Evolutionary conservation across 1,284 basidiomycete species (phyloP).

Genomic region (Cryptococcus floricola): DNA sequence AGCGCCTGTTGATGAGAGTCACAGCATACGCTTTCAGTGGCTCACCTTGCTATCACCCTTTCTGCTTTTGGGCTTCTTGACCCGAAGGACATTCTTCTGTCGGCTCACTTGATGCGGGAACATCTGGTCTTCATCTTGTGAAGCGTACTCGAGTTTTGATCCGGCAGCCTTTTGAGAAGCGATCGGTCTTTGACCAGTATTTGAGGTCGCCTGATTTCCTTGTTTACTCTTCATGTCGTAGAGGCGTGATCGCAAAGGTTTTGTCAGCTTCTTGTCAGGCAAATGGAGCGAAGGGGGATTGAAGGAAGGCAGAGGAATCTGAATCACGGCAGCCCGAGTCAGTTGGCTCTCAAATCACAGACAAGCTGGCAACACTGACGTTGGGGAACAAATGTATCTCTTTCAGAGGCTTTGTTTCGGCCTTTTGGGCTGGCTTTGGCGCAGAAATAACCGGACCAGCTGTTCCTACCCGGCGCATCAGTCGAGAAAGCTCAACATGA

Average conservation of each 20-base stretch:
- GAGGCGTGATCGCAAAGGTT: slow-evolving; percentile 4
- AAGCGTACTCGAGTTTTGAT: too few relatives aligned
- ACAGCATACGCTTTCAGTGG: too few relatives aligned
- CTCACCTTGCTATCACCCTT: too few relatives aligned
- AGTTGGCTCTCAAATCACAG: too few relatives aligned
- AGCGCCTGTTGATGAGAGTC: too few relatives aligned
- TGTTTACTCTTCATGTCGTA: slow-evolving; percentile 14
- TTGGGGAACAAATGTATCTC: slow-evolving; percentile 29
- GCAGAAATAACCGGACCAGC: background rate
- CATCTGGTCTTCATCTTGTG: too few relatives aligned
- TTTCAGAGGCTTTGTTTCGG: background rate
- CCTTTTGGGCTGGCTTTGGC: background rate
- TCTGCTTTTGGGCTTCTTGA: too few relatives aligned
- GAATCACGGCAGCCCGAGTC: background rate
- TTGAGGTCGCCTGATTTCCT: background rate
- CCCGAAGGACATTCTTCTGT: too few relatives aligned
- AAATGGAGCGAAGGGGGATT: background rate
- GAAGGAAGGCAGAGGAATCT: background rate
- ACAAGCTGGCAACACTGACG: slow-evolving; percentile 10
- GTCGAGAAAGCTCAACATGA: background rate
- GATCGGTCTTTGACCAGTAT: background rate
- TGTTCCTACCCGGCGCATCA: background rate
- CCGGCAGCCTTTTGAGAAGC: too few relatives aligned
- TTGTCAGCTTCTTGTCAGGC: background rate
- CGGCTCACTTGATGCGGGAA: too few relatives aligned